Percentiles rank a stretch among this genome's conserved stretches.
These are phyloP conservation scores for Lecanosticta acicola DNA, from an alignment of 2,329 filamentous ascomycete genomes.

Conservation along the genomic window DNA sequence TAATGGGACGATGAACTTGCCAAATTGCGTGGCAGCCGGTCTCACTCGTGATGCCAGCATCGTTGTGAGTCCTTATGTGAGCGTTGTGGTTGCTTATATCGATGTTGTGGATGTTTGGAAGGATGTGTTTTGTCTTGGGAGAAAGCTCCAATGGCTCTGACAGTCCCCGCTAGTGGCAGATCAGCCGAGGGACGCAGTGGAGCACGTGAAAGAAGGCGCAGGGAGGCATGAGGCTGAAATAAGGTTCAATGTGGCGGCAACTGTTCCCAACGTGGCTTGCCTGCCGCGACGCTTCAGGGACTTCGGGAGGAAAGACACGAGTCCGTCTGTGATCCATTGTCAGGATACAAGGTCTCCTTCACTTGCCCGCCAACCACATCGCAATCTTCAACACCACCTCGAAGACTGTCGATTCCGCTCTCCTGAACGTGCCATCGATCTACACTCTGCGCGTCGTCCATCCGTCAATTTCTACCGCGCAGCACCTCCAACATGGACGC, in stretches of 20 bases:
- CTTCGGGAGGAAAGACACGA: too few relatives aligned
- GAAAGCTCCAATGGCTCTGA: slow-evolving; percentile 1
- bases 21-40: slow-evolving; percentile 57
- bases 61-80: background rate
- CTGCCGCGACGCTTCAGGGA: too few relatives aligned
- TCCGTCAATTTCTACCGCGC: background rate
- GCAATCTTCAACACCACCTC: too few relatives aligned
- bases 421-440: background rate
- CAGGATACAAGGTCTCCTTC: too few relatives aligned
- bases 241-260: too few relatives aligned
- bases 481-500: slow-evolving; percentile 62
- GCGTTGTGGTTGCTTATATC: too few relatives aligned
- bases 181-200: background rate
- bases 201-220: background rate
- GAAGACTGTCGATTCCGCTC: too few relatives aligned
- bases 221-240: background rate
- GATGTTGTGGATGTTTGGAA: background rate
- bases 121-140: background rate
- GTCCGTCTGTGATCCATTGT: too few relatives aligned
- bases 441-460: too few relatives aligned
- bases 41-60: slow-evolving; percentile 41
- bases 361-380: too few relatives aligned
- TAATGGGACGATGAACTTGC: slow-evolving; percentile 53
- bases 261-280: too few relatives aligned
- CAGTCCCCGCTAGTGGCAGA: background rate